These are phyloP conservation scores for Aspergillus cavernicola DNA, from an alignment of 495 filamentous ascomycete genomes.

Conservation along the genomic window DNA sequence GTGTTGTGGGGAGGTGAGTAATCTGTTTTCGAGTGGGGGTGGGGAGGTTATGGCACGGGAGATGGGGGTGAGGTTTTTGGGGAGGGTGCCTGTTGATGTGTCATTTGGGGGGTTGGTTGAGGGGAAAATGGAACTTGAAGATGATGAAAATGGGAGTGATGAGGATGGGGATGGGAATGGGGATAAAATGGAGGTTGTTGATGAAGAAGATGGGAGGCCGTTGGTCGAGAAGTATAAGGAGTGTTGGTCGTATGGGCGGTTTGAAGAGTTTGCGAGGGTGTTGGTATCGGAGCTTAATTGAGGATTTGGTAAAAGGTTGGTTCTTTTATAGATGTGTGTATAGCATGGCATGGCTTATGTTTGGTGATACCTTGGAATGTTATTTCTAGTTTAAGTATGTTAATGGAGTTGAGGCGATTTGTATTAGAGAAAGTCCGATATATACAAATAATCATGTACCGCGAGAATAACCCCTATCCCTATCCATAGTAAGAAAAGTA, in stretches of 20 bases:
- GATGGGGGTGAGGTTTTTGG: conserved; percentile 78
- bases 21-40: conserved; percentile 87
- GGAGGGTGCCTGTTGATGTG: conserved; percentile 84
- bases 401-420: not conserved
- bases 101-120: conserved; percentile 64
- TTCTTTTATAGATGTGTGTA: not conserved
- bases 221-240: conserved; percentile 75
- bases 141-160: conserved; percentile 34
- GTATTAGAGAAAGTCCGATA: not conserved
- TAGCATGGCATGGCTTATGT: not conserved
- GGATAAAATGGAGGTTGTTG: conserved; percentile 38
- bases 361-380: not conserved
- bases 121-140: conserved; percentile 41
- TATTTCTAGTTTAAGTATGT: not conserved
- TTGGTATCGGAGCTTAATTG: conserved; percentile 46
- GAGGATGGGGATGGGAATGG: conserved; percentile 36
- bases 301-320: not conserved
- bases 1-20: conserved; percentile 87
- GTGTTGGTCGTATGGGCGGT: conserved; percentile 72
- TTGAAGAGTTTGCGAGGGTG: conserved; percentile 61
- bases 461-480: no score
- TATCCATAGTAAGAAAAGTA: no score
- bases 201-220: conserved; percentile 46
- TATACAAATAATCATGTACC: no score
- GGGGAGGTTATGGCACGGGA: conserved; percentile 87